Evolutionary conservation across 2,329 filamentous ascomycete genomes (phyloP).

Genomic region (Colletotrichum nymphaeae): DNA sequence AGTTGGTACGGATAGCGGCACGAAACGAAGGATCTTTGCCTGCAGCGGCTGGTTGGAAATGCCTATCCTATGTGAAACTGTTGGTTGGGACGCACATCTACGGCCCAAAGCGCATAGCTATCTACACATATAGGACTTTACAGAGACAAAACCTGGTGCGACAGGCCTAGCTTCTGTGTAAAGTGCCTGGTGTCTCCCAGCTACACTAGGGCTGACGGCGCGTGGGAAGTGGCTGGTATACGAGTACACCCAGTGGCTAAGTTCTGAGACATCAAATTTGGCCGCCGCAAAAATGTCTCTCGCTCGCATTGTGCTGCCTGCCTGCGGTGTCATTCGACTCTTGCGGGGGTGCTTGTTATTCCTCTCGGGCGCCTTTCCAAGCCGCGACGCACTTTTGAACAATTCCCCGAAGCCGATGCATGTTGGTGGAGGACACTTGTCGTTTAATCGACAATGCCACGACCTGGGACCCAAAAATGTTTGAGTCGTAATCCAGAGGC

Average conservation of each 20-base stretch:
- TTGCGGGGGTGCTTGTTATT: no score
- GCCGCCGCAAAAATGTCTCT: not conserved
- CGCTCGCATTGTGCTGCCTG: not conserved
- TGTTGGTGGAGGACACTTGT: not conserved
- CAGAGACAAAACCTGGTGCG: not conserved
- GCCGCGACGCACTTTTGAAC: not conserved
- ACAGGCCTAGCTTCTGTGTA: not conserved
- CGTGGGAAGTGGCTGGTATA: not conserved
- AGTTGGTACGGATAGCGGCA: not conserved
- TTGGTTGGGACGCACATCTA: not conserved
- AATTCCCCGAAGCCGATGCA: not conserved
- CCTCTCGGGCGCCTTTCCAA: not conserved
- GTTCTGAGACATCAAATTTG: not conserved
- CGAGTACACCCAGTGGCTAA: not conserved
- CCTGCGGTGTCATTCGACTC: no score
- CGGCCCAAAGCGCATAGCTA: not conserved
- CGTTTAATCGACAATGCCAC: not conserved
- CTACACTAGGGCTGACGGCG: not conserved
- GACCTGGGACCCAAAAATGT: not conserved
- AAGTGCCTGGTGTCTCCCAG: not conserved
- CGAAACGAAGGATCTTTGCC: not conserved
- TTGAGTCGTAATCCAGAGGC: no score
- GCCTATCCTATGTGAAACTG: not conserved
- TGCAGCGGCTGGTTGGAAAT: not conserved
- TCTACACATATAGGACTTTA: not conserved